phyloP scores from a whole-genome alignment of 768 basidiomycete genomes.

The Lepiota venenata region DNA sequence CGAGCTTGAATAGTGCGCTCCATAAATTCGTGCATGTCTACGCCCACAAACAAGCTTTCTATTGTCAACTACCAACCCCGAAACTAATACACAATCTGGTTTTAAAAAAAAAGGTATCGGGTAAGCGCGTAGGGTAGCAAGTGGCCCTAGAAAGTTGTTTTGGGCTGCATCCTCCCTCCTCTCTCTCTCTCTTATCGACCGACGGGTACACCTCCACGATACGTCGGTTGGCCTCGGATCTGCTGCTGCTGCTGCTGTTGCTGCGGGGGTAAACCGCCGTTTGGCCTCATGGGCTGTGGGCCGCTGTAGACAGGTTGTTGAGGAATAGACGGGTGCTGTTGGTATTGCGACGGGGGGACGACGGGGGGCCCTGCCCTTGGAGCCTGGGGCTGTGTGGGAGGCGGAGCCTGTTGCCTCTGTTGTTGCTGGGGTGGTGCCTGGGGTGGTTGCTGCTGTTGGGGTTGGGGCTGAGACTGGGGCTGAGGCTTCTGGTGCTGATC shows the following conservation, averaged over 20 bases:
- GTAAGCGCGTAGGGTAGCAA: background rate
- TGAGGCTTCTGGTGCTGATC: constrained; percentile 37
- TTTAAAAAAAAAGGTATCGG: background rate
- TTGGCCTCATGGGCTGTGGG: constrained; percentile 19
- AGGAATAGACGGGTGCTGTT: constrained; percentile 4
- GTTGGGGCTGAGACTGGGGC: constrained; percentile 21
- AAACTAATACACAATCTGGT: too few species aligned
- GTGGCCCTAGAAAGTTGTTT: background rate
- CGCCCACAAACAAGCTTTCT: too few species aligned
- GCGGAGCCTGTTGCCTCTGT: constrained; percentile 16
- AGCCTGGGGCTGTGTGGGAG: constrained; percentile 9
- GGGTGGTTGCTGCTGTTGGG: constrained; percentile 23
- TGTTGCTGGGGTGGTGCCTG: constrained; percentile 19
- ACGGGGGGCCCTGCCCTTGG: constrained; percentile 8
- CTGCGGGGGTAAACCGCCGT: constrained; percentile 12
- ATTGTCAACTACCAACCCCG: too few species aligned
- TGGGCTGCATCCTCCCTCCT: constrained; percentile 5
- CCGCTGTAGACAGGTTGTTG: constrained; percentile 11
- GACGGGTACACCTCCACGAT: constrained; percentile 35
- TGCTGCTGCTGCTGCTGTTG: constrained; percentile 21
- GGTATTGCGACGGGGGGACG: constrained; percentile 15
- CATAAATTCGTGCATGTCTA: too few species aligned
- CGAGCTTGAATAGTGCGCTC: too few species aligned
- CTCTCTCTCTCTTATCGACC: constrained; percentile 26
- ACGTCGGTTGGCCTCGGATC: constrained; percentile 26